phyloP scores from a whole-genome alignment of 192 early-diverging fungal genomes.

The Entomortierella chlamydospora region DNA sequence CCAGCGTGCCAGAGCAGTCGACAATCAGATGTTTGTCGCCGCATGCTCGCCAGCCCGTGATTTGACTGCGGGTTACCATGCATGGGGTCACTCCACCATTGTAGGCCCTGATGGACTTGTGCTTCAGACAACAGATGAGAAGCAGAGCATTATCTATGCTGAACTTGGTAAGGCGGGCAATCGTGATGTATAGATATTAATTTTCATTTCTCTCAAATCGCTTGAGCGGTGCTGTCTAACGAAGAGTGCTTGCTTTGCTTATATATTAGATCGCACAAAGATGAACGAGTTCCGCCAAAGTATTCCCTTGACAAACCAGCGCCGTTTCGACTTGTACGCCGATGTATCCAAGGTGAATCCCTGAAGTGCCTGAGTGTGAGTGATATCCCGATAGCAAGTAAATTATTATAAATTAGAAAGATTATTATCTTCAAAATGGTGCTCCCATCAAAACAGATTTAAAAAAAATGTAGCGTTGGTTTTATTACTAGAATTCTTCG shows the following conservation, averaged over 20 bases:
- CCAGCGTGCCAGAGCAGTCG: slow-evolving; percentile 77
- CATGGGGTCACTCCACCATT: slow-evolving; percentile 95
- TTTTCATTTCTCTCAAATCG: not conserved
- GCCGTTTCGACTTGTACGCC: slow-evolving; percentile 91
- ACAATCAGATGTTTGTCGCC: slow-evolving; percentile 95
- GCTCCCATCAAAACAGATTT: too few relatives aligned
- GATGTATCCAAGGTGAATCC: slow-evolving; percentile 71
- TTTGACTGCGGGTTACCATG: slow-evolving; percentile 76
- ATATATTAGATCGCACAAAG: slow-evolving; percentile 61
- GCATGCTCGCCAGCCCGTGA: slow-evolving; percentile 98
- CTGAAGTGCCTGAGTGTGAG: not conserved
- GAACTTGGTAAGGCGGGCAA: slow-evolving; percentile 68
- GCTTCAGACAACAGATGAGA: slow-evolving; percentile 71
- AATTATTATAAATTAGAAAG: not conserved
- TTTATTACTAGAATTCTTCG: slow-evolving; percentile 1
- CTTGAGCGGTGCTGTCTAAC: too few relatives aligned
- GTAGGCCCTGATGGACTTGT: slow-evolving; percentile 76
- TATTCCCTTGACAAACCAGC: slow-evolving; percentile 84
- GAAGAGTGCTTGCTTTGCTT: too few relatives aligned
- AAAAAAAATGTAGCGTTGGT: not conserved
- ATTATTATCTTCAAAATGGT: too few relatives aligned
- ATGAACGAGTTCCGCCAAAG: slow-evolving; percentile 72
- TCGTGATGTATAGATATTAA: not conserved
- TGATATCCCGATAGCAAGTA: not conserved
- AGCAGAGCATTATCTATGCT: slow-evolving; percentile 84